Evolutionary conservation across 495 filamentous ascomycete species (phyloP), one percentile per base, ranked within the genome.

Genomic region (Acidomyces sp.): DNA sequence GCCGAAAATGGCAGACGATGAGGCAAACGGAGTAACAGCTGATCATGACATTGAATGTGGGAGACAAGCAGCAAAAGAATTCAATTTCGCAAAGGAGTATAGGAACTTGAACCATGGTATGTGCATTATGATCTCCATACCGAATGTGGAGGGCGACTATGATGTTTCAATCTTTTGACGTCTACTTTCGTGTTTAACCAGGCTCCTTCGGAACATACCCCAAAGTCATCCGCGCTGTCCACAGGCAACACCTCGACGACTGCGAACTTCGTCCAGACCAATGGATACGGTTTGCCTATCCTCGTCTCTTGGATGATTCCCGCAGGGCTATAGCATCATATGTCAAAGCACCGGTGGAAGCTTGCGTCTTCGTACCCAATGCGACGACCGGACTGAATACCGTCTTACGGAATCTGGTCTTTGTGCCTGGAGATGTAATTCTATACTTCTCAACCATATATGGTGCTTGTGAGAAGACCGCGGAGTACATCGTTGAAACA

Each of bases 191-290:
- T 13, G 26, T 28, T 13, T 28, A 18, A 10, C 11, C 22, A 78
- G 82, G 84, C 41, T 85, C 86, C 20, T 93, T 81, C 59, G 86
- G 85, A 15, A 74, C 81, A 10, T 75, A 77, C 52, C 85, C 87
- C 9, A 56, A 51, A 10, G 43, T 60, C 28, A 65, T 93, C 45
- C 71, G 69, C 30, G 54, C 67, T 4, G 63, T 62, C n/a, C 68
- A 75, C 15, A 69, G 67, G 24, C 38, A 58, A 19, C 75, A 71
- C 51, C 74, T 85, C 55, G 61, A 69, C 41, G 46, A 59, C 1
- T 61, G 66, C 41, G 87, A 95, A 63, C 46, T 65, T 0, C 60
- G 55, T 7, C 80, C 85, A 0, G 83, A 92, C 60, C 51, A 57
- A 13, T 95, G 83, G 60, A 71, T 85, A 49, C 72, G 78, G 4